These are phyloP conservation scores for Penicillium daleae DNA, from an alignment of 495 filamentous ascomycete genomes.

Conservation along the genomic window DNA sequence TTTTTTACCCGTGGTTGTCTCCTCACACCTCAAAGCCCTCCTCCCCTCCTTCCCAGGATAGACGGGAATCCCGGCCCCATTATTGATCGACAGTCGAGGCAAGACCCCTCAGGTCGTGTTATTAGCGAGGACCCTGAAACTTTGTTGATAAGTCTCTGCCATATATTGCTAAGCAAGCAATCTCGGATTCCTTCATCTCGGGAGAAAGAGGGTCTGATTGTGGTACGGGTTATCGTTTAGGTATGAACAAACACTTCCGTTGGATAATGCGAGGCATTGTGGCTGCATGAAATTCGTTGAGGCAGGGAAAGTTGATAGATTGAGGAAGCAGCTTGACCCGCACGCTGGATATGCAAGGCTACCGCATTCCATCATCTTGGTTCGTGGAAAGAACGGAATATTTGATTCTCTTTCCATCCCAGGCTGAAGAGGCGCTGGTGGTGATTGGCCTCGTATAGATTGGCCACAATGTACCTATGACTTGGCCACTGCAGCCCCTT, in stretches of 20 bases:
- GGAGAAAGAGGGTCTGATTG: neutral
- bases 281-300: constrained; percentile 15
- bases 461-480: constrained; percentile 1
- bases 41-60: too few species aligned
- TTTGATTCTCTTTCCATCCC: neutral
- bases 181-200: neutral
- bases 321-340: constrained; percentile 3
- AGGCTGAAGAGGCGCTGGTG: neutral
- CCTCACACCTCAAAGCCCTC: neutral
- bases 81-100: neutral
- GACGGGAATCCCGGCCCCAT: too few species aligned
- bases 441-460: constrained; percentile 2
- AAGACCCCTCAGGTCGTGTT: neutral
- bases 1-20: neutral
- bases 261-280: constrained; percentile 3
- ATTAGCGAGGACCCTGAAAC: neutral
- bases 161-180: neutral
- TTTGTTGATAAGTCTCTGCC: neutral
- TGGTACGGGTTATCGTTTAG: constrained; percentile 2
- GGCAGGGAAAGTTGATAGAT: constrained; percentile 5
- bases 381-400: neutral
- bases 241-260: neutral
- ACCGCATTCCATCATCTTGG: neutral
- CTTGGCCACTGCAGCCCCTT: constrained; percentile 9
- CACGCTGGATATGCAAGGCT: constrained; percentile 6